Percentiles rank a stretch among this genome's conserved stretches.
Conservation (phyloP, 768 basidiomycete genomes). For the Tylopilus vinaceipallidus region DNA sequence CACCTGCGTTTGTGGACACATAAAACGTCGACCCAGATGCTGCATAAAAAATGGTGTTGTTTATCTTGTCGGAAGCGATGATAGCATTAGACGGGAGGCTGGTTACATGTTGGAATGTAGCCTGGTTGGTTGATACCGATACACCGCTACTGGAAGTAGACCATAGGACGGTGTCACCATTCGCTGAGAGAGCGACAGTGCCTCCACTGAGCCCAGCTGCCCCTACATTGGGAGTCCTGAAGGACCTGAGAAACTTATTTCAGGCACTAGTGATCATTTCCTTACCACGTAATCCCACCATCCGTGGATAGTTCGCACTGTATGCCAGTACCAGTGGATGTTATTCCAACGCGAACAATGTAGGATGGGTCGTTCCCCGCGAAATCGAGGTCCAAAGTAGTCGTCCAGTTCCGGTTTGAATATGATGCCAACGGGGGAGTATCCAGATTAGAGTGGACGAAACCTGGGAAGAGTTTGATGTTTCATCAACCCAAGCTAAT, state of each 20-base stretch:
- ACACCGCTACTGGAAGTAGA: slow-evolving; percentile 1
- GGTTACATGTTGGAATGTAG: slow-evolving; percentile 13
- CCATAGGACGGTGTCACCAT: slow-evolving; percentile 9
- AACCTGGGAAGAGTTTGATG: neutral
- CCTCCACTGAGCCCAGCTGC: slow-evolving; percentile 11
- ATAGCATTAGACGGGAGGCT: slow-evolving; percentile 50
- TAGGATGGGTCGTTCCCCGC: slow-evolving; percentile 9
- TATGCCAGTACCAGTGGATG: neutral
- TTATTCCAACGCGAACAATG: slow-evolving; percentile 7
- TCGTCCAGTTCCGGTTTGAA: slow-evolving; percentile 7
- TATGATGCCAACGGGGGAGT: slow-evolving; percentile 1
- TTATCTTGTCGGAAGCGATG: slow-evolving; percentile 64
- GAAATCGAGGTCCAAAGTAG: slow-evolving; percentile 8
- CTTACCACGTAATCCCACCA: slow-evolving; percentile 10
- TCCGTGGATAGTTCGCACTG: slow-evolving; percentile 12
- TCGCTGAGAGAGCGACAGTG: slow-evolving; percentile 9
- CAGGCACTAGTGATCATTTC: too few relatives aligned
- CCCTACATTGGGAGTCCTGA: slow-evolving; percentile 4
- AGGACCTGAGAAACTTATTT: neutral
- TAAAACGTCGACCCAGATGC: slow-evolving; percentile 57
- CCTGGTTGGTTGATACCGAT: slow-evolving; percentile 11
- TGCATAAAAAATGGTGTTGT: slow-evolving; percentile 57
- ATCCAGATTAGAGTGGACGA: slow-evolving; percentile 7
- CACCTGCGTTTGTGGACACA: slow-evolving; percentile 54
- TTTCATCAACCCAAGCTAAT: neutral